phyloP scores from a whole-genome alignment of 2,329 filamentous ascomycete species.

The Mycocentrospora acerina region DNA sequence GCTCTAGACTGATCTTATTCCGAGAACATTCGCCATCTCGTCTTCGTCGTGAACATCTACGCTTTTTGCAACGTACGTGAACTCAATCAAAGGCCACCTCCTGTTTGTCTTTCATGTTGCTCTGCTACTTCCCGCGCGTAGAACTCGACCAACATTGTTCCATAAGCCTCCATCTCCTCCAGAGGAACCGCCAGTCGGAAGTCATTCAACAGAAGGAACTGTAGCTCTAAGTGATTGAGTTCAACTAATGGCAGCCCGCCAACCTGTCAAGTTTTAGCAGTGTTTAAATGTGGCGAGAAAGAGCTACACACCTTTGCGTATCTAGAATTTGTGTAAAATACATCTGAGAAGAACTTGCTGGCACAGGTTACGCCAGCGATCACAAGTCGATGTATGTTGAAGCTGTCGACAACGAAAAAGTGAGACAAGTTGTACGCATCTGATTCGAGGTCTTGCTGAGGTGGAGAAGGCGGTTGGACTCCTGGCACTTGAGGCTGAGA shows the following conservation, averaged over 20 bases:
- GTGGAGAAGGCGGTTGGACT: constrained; percentile 40
- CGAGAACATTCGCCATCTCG: neutral
- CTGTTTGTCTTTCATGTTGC: constrained; percentile 49
- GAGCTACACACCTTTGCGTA: constrained; percentile 82
- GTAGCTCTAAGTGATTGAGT: constrained; percentile 92
- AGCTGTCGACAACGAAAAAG: constrained; percentile 96
- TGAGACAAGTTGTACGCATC: constrained; percentile 61
- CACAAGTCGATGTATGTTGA: constrained; percentile 95
- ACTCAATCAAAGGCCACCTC: constrained; percentile 12
- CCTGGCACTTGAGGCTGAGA: constrained; percentile 30
- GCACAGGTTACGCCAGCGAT: constrained; percentile 97
- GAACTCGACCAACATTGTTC: constrained; percentile 97
- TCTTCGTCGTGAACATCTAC: neutral
- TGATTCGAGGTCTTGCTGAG: constrained; percentile 43
- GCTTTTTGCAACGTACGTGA: neutral
- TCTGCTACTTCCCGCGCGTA: constrained; percentile 87
- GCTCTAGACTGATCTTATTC: neutral
- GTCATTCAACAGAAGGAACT: constrained; percentile 94
- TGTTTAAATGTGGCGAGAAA: neutral
- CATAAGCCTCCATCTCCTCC: constrained; percentile 94
- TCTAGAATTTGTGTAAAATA: constrained; percentile 98
- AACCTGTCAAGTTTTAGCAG: constrained; percentile 62
- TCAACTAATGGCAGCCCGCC: constrained; percentile 89
- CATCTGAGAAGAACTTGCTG: constrained; percentile 98
- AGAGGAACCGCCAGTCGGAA: constrained; percentile 91